Evolutionary conservation across 495 filamentous ascomycete genomes (phyloP).

Genomic region (Lepidopterella palustris): DNA sequence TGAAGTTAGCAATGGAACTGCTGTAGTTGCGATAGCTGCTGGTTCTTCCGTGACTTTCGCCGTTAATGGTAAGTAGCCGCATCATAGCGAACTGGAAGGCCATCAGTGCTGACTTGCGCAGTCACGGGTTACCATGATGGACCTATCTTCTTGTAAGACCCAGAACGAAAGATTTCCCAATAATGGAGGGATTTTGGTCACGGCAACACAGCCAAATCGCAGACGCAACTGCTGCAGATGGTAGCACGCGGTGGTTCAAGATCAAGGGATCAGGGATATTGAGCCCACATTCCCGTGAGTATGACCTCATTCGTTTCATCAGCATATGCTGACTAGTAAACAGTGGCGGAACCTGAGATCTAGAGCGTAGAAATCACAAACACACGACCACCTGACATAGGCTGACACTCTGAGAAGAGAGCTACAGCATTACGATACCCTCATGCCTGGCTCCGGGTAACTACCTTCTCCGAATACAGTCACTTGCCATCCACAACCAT

Average conservation of each 20-base stretch:
- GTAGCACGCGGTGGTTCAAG: constrained; percentile 28
- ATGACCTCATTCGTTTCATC: background rate
- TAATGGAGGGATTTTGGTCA: background rate
- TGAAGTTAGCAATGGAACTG: constrained; percentile 40
- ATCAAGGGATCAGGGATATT: constrained; percentile 33
- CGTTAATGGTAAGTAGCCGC: constrained; percentile 22
- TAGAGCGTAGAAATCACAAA: constrained; percentile 32
- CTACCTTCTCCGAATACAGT: constrained; percentile 30
- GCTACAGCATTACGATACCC: constrained; percentile 38
- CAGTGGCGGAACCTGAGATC: constrained; percentile 24
- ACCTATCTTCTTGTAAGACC: constrained; percentile 42
- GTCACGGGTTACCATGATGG: constrained; percentile 55
- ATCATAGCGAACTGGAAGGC: background rate
- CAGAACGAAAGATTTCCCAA: background rate
- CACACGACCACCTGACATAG: background rate
- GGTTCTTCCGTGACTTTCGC: constrained; percentile 48
- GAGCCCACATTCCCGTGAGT: constrained; percentile 24
- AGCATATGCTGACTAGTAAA: background rate
- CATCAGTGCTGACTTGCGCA: background rate
- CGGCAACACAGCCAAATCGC: constrained; percentile 27
- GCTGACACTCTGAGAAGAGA: background rate
- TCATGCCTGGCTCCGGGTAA: constrained; percentile 27
- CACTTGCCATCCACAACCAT: constrained; percentile 49
- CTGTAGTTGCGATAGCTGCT: constrained; percentile 44
- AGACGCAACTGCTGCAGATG: constrained; percentile 24